Evolutionary conservation across 192 early-diverging fungal genomes (phyloP).

Genomic region (Phycomyces blakesleeanus): DNA sequence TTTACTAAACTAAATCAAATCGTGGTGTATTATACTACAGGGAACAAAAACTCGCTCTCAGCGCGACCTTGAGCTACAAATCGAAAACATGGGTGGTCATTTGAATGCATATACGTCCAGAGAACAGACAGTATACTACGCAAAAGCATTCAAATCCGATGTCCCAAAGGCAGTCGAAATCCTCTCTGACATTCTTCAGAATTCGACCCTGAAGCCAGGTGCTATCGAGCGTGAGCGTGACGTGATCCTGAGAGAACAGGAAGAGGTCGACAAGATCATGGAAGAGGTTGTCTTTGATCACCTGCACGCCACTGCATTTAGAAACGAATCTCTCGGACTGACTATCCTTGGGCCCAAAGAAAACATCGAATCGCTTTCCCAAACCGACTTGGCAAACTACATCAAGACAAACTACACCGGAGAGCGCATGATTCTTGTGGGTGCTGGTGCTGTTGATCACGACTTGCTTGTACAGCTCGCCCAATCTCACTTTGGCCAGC

Average conservation of each 20-base stretch:
- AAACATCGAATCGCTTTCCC: constrained; percentile 88
- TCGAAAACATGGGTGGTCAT: constrained; percentile 98
- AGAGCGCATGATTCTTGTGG: constrained; percentile 95
- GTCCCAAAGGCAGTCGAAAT: constrained; percentile 88
- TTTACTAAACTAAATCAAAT: background rate
- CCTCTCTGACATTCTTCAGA: constrained; percentile 92
- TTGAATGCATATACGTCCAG: constrained; percentile 98
- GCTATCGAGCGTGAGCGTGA: constrained; percentile 97
- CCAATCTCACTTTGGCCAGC: constrained; percentile 84
- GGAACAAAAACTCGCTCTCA: constrained; percentile 86
- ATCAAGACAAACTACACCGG: constrained; percentile 94
- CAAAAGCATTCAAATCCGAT: constrained; percentile 88
- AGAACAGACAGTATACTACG: constrained; percentile 98
- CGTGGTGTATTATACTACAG: constrained; percentile 29
- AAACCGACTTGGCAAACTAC: constrained; percentile 83
- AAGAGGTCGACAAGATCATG: constrained; percentile 89
- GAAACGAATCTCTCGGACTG: constrained; percentile 79
- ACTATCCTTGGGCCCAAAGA: constrained; percentile 93
- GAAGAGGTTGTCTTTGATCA: constrained; percentile 99
- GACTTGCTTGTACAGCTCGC: constrained; percentile 90
- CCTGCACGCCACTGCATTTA: constrained; percentile 93
- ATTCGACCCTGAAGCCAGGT: constrained; percentile 74
- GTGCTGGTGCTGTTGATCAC: constrained; percentile 90
- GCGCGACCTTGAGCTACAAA: constrained; percentile 87
- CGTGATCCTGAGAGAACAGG: constrained; percentile 93